These are phyloP conservation scores for Coniochaeta sp. DNA, from an alignment of 2,329 filamentous ascomycete species.

Conservation along the genomic window DNA sequence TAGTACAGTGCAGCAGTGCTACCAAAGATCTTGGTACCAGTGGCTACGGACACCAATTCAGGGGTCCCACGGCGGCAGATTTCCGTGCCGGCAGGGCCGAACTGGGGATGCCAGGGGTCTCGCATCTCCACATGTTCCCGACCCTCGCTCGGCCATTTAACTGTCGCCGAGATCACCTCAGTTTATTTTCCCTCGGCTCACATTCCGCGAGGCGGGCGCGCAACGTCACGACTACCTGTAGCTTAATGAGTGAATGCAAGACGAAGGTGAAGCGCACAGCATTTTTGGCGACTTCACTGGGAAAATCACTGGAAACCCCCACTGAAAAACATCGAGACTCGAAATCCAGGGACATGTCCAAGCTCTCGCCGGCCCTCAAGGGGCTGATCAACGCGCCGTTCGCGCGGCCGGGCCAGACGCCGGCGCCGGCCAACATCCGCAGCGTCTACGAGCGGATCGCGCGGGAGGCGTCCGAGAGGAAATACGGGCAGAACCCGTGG, in stretches of 20 bases:
- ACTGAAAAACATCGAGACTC: too few species aligned
- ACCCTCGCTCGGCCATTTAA: not conserved
- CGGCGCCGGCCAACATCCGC: slow-evolving; percentile 55
- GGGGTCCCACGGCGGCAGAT: not conserved
- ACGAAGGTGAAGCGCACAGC: not conserved
- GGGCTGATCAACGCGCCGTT: slow-evolving; percentile 65
- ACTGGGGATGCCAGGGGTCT: not conserved
- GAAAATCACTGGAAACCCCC: not conserved
- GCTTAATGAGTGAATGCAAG: not conserved
- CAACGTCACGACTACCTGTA: not conserved
- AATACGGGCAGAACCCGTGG: slow-evolving; percentile 59
- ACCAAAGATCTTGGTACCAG: too few species aligned
- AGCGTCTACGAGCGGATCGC: slow-evolving; percentile 60
- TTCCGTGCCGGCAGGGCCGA: not conserved
- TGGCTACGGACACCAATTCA: not conserved
- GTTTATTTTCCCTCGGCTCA: not conserved
- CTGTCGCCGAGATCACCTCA: not conserved
- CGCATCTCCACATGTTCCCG: not conserved
- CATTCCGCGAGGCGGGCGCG: not conserved
- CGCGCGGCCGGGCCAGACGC: slow-evolving; percentile 56
- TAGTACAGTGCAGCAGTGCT: too few species aligned
- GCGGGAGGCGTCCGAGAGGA: slow-evolving; percentile 51
- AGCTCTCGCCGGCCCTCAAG: slow-evolving; percentile 65
- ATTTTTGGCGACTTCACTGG: not conserved
- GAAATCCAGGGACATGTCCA: slow-evolving; percentile 50